These are phyloP conservation scores for Staphylotrichum tortipilum DNA, from an alignment of 495 filamentous ascomycete species.

Conservation along the genomic window DNA sequence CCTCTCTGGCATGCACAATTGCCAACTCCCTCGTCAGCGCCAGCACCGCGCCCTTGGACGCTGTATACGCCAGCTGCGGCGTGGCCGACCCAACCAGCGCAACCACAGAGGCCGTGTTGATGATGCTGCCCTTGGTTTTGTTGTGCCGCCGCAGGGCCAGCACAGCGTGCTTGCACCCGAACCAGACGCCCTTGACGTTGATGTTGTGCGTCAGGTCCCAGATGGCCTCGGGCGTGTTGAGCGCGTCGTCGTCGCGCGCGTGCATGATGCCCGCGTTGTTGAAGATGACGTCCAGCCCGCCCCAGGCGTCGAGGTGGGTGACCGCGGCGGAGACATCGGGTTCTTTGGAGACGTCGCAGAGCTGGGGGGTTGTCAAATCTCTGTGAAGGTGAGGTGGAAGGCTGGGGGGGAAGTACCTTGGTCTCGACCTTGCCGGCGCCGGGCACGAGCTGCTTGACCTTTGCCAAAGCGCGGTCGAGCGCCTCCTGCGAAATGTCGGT, in stretches of 20 bases:
- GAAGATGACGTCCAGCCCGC: constrained; percentile 92
- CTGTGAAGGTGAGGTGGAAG: too few species aligned
- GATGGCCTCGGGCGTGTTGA: constrained; percentile 77
- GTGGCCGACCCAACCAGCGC: constrained; percentile 90
- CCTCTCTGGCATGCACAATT: constrained; percentile 79
- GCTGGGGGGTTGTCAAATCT: too few species aligned
- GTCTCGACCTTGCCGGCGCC: constrained; percentile 52
- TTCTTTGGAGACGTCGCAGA: constrained; percentile 62
- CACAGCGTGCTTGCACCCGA: constrained; percentile 87
- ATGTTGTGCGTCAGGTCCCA: constrained; percentile 93
- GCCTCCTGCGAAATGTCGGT: constrained; percentile 70
- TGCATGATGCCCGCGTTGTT: constrained; percentile 99
- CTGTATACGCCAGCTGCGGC: constrained; percentile 90
- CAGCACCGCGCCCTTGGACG: constrained; percentile 87
- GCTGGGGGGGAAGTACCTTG: constrained; percentile 21
- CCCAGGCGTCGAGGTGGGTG: constrained; percentile 69
- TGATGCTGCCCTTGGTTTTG: constrained; percentile 72
- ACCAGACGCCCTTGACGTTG: constrained; percentile 99
- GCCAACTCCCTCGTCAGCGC: constrained; percentile 76
- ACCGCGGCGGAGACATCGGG: constrained; percentile 60
- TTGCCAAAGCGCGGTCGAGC: constrained; percentile 47
- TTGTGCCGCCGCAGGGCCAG: constrained; percentile 67
- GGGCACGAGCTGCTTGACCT: constrained; percentile 64
- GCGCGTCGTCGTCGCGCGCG: constrained; percentile 72
- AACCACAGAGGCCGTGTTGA: constrained; percentile 93